A percentile compares a stretch with the other conserved stretches of the same genome.
These are phyloP conservation scores for Sutorius australiensis DNA, from an alignment of 768 basidiomycete species.

Conservation along the genomic window DNA sequence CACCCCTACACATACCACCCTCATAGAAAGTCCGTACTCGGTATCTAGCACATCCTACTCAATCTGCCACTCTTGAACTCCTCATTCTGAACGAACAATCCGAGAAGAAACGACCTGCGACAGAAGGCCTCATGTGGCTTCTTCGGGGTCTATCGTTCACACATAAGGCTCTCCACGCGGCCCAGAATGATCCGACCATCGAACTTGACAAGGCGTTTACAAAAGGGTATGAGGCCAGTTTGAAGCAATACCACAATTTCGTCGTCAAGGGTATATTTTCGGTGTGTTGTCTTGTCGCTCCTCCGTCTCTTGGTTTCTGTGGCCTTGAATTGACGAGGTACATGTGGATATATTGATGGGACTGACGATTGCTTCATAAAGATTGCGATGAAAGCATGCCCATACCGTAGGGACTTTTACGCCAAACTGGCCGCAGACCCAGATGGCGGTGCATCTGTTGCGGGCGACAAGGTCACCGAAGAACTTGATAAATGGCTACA, in stretches of 20 bases:
- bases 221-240: slow-evolving; percentile 73
- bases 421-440: slow-evolving; percentile 55
- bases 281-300: slow-evolving; percentile 35
- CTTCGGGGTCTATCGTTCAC: slow-evolving; percentile 91
- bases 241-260: slow-evolving; percentile 85
- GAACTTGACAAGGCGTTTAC: slow-evolving; percentile 71
- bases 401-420: slow-evolving; percentile 61
- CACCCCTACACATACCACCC: background rate
- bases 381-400: slow-evolving; percentile 60
- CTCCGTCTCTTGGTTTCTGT: background rate
- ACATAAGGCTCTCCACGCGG: slow-evolving; percentile 67
- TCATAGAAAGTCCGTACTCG: slow-evolving; percentile 84
- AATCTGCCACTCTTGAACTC: slow-evolving; percentile 76
- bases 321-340: background rate
- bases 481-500: slow-evolving; percentile 59
- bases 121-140: slow-evolving; percentile 92
- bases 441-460: slow-evolving; percentile 43
- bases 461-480: slow-evolving; percentile 48
- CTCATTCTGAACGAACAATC: slow-evolving; percentile 80
- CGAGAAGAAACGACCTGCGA: slow-evolving; percentile 85
- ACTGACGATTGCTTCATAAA: background rate
- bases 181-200: slow-evolving; percentile 54
- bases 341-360: background rate
- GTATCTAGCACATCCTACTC: slow-evolving; percentile 59
- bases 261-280: slow-evolving; percentile 57